A percentile compares a stretch with the other conserved stretches of the same genome.
These are phyloP conservation scores for Desmodesmus armatus DNA, from an alignment of 139 green algal species.

Conservation along the genomic window DNA sequence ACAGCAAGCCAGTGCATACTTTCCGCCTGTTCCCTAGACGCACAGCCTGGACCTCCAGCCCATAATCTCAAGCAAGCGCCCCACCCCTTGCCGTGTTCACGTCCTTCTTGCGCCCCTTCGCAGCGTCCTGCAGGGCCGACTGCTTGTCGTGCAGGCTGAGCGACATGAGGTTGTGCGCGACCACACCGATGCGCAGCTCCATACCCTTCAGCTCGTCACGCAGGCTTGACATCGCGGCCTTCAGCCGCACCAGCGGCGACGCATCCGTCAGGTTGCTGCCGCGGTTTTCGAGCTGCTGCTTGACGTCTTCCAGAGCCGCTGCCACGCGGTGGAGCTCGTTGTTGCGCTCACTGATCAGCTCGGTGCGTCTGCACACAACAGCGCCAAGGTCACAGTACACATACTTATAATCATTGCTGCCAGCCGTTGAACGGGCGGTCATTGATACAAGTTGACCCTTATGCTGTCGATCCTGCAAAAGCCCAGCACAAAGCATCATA, in stretches of 20 bases:
- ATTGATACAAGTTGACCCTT: too few relatives aligned
- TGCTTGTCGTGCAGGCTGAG: slow-evolving; percentile 13
- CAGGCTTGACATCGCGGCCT: slow-evolving; percentile 77
- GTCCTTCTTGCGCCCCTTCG: too few relatives aligned
- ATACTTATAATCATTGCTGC: neutral
- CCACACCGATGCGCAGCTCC: slow-evolving; percentile 75
- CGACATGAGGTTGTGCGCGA: slow-evolving; percentile 68
- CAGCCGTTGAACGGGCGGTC: too few relatives aligned
- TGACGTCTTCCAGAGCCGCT: slow-evolving; percentile 76
- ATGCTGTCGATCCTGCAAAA: too few relatives aligned
- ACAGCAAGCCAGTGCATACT: too few relatives aligned
- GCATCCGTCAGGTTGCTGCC: slow-evolving; percentile 83
- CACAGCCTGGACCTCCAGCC: too few relatives aligned
- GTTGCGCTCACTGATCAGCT: slow-evolving; percentile 75
- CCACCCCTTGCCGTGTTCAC: too few relatives aligned
- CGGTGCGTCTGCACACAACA: slow-evolving; percentile 64
- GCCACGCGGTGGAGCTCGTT: slow-evolving; percentile 73
- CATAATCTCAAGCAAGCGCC: too few relatives aligned
- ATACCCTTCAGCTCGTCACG: slow-evolving; percentile 75
- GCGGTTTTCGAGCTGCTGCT: slow-evolving; percentile 76
- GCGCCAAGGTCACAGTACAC: slow-evolving; percentile 32
- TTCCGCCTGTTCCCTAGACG: too few relatives aligned
- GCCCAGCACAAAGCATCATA: too few relatives aligned
- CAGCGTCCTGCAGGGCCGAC: slow-evolving; percentile 13
- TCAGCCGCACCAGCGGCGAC: slow-evolving; percentile 79